Percentiles rank a stretch among this genome's conserved stretches.
Evolutionary conservation across 2,329 filamentous ascomycete genomes (phyloP).

Genomic region (Fusarium armeniacum): DNA sequence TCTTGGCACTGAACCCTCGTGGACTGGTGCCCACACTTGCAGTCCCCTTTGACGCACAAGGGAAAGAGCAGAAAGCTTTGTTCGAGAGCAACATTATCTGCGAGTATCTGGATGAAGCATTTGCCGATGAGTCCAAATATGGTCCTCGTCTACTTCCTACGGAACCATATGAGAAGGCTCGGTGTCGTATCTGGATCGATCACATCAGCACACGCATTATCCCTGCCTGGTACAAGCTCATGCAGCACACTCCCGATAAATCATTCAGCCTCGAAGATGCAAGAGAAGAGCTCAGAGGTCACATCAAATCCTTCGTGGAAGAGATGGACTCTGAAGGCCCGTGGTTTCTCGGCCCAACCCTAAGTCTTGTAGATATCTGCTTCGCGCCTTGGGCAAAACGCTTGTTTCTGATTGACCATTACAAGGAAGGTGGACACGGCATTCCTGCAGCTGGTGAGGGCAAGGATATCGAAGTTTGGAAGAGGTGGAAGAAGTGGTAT

Average conservation of each 20-base stretch:
- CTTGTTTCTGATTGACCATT: conserved; percentile 81
- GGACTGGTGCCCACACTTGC: conserved; percentile 80
- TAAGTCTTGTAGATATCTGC: conserved; percentile 78
- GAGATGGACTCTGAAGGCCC: conserved; percentile 72
- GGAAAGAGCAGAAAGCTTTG: conserved; percentile 66
- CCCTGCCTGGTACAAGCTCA: conserved; percentile 75
- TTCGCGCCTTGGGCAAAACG: conserved; percentile 81
- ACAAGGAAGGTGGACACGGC: conserved; percentile 70
- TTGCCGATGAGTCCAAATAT: conserved; percentile 60
- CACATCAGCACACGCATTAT: conserved; percentile 77
- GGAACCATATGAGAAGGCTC: conserved; percentile 74
- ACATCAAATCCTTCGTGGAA: conserved; percentile 70
- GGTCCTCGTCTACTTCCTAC: conserved; percentile 68
- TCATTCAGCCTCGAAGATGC: conserved; percentile 65
- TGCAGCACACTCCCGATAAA: conserved; percentile 68
- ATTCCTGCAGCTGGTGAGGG: conserved; percentile 67
- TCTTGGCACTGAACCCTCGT: conserved; percentile 79
- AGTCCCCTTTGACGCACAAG: conserved; percentile 56
- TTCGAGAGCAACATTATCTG: conserved; percentile 81
- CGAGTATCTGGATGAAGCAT: conserved; percentile 83
- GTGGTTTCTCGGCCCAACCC: conserved; percentile 74
- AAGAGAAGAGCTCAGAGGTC: conserved; percentile 68
- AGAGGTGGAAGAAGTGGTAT: conserved; percentile 75
- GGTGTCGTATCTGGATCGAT: conserved; percentile 80
- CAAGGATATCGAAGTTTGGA: conserved; percentile 74